Base-by-base conservation (phyloP, 306 rosid genomes). In the Canavalia gladiata region DNA sequence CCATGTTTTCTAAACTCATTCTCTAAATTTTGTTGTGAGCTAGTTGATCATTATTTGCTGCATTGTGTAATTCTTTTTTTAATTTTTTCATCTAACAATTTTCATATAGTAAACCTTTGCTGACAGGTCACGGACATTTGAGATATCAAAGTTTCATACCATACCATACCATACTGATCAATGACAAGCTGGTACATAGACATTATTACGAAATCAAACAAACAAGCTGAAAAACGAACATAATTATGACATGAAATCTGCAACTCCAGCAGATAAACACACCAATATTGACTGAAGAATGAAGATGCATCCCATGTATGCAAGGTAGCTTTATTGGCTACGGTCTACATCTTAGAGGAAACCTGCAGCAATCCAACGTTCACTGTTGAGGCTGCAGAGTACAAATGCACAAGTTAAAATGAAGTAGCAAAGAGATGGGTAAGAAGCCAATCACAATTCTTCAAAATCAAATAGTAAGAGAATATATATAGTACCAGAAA, bases 311-410 rank as follows among this genome's bases (percentile, higher is more conserved):
- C 43, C 65, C 37, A 13, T n/a, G 8, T 73, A 12, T 8, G 10
- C 29, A 74, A 74, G 63, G 68, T 58, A 7, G 35, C 68, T 72
- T 76, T 80, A 70, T 67, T 66, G 49, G 70, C 56, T 29, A 29
- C 13, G 46, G 0, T 37, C 64, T 39, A 74, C 68, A 67, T 63
- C 78, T 66, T 65, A 47, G 30, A 35, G 33, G 52, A 59, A 43
- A 43, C 67, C 50, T n/a, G 43, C 72, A 41, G 50, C 58, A 76
- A 70, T 76, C 56, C 51, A 46, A 45, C 7, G 31, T 86, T 91
- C 81, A 87, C 82, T 83, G 84, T 54, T 87, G 83, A 66, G 83
- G 68, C 95, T 89, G 90, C 84, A 83, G 45, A 25, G 7, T n/a
- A 77, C 39, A 73, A 75, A 68, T 45, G 46, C 68, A 42, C 4